phyloP scores from a whole-genome alignment of 2,329 filamentous ascomycete genomes.

The Pyricularia sp. region DNA sequence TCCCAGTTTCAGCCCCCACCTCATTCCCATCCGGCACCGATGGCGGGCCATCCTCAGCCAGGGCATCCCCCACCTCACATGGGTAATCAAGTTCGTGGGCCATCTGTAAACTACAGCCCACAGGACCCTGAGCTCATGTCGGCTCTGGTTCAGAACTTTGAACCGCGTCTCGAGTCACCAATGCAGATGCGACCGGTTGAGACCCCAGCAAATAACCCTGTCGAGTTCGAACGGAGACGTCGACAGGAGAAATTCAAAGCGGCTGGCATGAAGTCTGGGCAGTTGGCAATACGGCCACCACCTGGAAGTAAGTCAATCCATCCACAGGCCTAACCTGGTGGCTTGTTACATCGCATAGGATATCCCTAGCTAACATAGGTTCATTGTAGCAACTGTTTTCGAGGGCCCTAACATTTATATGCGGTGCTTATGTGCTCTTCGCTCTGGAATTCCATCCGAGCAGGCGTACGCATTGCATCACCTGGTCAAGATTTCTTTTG shows the following conservation, averaged over 20 bases:
- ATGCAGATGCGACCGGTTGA: constrained; percentile 63
- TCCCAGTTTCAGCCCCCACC: constrained; percentile 16
- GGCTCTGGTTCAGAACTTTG: constrained; percentile 56
- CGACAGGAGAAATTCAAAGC: constrained; percentile 28
- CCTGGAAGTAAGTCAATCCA: constrained; percentile 47
- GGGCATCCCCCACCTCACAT: constrained; percentile 15
- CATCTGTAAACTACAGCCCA: constrained; percentile 40
- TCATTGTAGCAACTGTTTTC: constrained; percentile 37
- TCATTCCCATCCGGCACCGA: constrained; percentile 17
- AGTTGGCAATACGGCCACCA: constrained; percentile 37
- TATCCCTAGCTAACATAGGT: constrained; percentile 12
- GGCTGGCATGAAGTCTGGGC: constrained; percentile 34
- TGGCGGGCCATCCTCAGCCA: constrained; percentile 5
- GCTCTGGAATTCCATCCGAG: constrained; percentile 69
- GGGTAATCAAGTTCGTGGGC: constrained; percentile 25
- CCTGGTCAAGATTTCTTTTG: constrained; percentile 88
- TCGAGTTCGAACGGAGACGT: constrained; percentile 53
- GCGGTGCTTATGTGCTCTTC: constrained; percentile 73
- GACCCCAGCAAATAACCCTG: constrained; percentile 66
- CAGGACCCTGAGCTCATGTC: constrained; percentile 47
- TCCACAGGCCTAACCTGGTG: neutral
- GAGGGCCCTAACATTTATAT: constrained; percentile 87
- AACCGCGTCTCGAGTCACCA: constrained; percentile 52
- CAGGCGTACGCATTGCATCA: constrained; percentile 92
- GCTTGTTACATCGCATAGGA: neutral